These are phyloP conservation scores for Trichoderma virens DNA, from an alignment of 495 filamentous ascomycete genomes.

Conservation along the genomic window DNA sequence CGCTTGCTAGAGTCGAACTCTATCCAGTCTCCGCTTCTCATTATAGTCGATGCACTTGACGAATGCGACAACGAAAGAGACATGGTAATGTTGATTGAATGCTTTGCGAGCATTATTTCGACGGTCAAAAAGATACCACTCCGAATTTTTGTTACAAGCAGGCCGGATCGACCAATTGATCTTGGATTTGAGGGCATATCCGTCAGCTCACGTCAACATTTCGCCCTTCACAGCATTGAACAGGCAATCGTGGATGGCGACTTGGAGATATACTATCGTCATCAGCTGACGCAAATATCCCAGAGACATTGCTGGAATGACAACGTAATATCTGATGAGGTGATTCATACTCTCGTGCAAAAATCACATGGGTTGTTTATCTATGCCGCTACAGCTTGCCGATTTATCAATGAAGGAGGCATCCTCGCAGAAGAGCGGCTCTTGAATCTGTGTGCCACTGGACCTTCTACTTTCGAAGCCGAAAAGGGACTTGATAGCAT, in stretches of 20 bases:
- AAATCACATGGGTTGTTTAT: conserved; percentile 37
- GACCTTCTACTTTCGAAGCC: neutral
- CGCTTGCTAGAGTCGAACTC: neutral
- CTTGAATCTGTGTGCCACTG: neutral
- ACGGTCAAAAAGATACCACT: conserved; percentile 10
- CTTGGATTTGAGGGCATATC: conserved; percentile 18
- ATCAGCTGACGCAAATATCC: conserved; percentile 16
- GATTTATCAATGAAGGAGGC: conserved; percentile 20
- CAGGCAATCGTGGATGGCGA: conserved; percentile 20
- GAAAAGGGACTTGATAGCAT: conserved; percentile 19
- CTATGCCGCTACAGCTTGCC: conserved; percentile 34
- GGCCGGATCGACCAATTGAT: conserved; percentile 21
- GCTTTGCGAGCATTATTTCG: conserved; percentile 29
- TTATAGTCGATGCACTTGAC: conserved; percentile 46
- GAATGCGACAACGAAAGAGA: conserved; percentile 37
- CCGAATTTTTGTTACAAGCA: conserved; percentile 17
- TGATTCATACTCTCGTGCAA: conserved; percentile 26
- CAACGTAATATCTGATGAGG: conserved; percentile 21
- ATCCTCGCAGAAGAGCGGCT: conserved; percentile 13
- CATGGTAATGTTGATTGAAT: conserved; percentile 14
- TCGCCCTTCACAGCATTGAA: conserved; percentile 22
- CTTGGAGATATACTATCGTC: conserved; percentile 21
- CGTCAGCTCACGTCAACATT: conserved; percentile 16
- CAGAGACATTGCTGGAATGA: conserved; percentile 28
- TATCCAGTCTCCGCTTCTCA: conserved; percentile 16